phyloP scores from a whole-genome alignment of 106 monocot species.

The Gastrodia elata region DNA sequence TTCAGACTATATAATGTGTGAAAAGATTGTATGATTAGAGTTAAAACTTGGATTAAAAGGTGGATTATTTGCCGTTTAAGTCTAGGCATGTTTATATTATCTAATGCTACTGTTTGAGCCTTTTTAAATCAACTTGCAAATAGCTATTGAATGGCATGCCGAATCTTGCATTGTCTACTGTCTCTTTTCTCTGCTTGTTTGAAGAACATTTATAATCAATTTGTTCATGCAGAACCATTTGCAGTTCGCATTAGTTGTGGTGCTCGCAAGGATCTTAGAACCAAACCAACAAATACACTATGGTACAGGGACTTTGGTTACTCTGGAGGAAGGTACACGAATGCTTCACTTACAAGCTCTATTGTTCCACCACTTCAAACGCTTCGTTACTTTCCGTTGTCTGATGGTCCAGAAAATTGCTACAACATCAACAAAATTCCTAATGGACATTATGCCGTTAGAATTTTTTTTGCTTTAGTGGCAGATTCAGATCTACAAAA shows the following conservation, averaged over 20 bases:
- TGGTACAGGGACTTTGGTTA: slow-evolving; percentile 92
- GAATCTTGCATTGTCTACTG: neutral
- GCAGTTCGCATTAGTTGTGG: slow-evolving; percentile 85
- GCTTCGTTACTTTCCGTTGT: slow-evolving; percentile 88
- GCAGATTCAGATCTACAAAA: slow-evolving; percentile 38
- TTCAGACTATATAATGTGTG: neutral
- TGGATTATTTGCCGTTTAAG: neutral
- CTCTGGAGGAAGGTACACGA: slow-evolving; percentile 69
- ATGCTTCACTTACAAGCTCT: slow-evolving; percentile 43
- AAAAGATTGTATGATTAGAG: neutral
- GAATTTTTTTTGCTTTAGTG: slow-evolving; percentile 70
- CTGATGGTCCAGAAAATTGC: slow-evolving; percentile 94
- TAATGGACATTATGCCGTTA: slow-evolving; percentile 56
- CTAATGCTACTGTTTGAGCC: neutral
- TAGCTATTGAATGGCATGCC: neutral
- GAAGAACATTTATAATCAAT: neutral
- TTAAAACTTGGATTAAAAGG: neutral
- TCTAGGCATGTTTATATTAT: neutral
- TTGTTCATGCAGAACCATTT: slow-evolving; percentile 61
- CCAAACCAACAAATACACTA: slow-evolving; percentile 48
- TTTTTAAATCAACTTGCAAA: neutral
- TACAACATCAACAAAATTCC: slow-evolving; percentile 67
- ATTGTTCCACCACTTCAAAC: slow-evolving; percentile 74
- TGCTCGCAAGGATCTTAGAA: slow-evolving; percentile 45
- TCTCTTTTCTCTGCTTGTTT: neutral